These are phyloP conservation scores for Eimeria falciformis DNA, from an alignment of 169 alveolate species.

Conservation along the genomic window DNA sequence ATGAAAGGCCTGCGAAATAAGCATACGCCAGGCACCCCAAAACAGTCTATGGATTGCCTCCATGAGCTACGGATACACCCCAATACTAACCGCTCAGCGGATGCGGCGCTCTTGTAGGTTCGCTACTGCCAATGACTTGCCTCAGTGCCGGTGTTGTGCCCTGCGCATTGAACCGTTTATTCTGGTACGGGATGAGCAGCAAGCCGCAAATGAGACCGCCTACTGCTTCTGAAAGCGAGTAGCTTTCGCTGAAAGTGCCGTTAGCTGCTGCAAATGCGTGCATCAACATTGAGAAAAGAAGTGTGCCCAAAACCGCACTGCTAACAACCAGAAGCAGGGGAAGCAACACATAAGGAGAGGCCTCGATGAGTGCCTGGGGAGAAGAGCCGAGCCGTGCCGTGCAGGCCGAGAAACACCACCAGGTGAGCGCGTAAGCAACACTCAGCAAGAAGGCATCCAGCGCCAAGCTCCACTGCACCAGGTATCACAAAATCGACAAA, in stretches of 20 bases:
- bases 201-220: slow-evolving; percentile 60
- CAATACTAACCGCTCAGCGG: too few species aligned
- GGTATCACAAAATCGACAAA: not conserved
- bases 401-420: slow-evolving; percentile 65
- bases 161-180: slow-evolving; percentile 60
- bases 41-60: too few species aligned
- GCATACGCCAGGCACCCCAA: not conserved
- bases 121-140: not conserved
- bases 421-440: slow-evolving; percentile 42
- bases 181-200: slow-evolving; percentile 75
- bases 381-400: slow-evolving; percentile 35
- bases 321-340: slow-evolving; percentile 53
- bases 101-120: too few species aligned
- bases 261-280: slow-evolving; percentile 76
- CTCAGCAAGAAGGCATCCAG: not conserved
- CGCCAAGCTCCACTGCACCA: slow-evolving; percentile 31
- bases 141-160: slow-evolving; percentile 70
- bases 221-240: slow-evolving; percentile 50
- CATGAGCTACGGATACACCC: too few species aligned
- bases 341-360: slow-evolving; percentile 48
- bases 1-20: slow-evolving; percentile 47
- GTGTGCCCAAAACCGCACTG: slow-evolving; percentile 63
- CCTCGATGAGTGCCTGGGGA: slow-evolving; percentile 67
- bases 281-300: slow-evolving; percentile 66
- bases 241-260: slow-evolving; percentile 66